Evolutionary conservation across 495 filamentous ascomycete species (phyloP), one percentile per base, ranked within the genome.

Genomic region (Podospora pseudocomata): DNA sequence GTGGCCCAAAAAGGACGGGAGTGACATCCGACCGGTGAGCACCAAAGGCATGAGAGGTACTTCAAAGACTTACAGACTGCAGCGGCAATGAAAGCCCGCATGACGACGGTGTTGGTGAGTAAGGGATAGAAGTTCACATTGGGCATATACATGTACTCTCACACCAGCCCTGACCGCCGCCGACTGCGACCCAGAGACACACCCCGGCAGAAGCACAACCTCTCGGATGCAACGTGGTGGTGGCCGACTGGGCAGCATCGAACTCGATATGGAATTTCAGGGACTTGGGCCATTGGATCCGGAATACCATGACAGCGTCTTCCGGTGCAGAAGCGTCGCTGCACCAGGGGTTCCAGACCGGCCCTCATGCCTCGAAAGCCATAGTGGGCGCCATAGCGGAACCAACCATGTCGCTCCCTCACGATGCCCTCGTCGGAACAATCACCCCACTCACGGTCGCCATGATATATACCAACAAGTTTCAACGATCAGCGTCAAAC

Each of bases 181-280:
- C 23, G 23, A 23, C 23, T 58, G 39, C 39, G 39, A 49, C 39
- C 15, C 39, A 49, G 15, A 49, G 39, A 49, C 39, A 16, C 15
- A 49, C 13, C 55, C n/a, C 23, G 55, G 55, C 55, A 19, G 23
- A 19, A 19, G 55, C 55, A 58, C n/a, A 18, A 20, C n/a, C 55
- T 26, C 55, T 26, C 55, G 55, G 55, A 26, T 58, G 55, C 67
- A 65, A 67, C 64, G 64, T 69, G 70, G 70, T 67, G 60, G 19
- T 53, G 65, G 54, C 15, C 60, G 26, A 63, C 67, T 72, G 60
- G 70, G 60, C 60, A 62, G 64, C 34, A 64, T 56, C 34, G 58
- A 66, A 69, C 7, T 58, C 23, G 67, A 49, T 64, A 64, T 69
- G 39, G 63, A 20, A 62, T 65, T 27, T 20, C n/a, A 56, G 39